A percentile compares a stretch with the other conserved stretches of the same genome.
Conservation (phyloP, 176 grass and related monocot genomes). For the Aegilops bicornis region DNA sequence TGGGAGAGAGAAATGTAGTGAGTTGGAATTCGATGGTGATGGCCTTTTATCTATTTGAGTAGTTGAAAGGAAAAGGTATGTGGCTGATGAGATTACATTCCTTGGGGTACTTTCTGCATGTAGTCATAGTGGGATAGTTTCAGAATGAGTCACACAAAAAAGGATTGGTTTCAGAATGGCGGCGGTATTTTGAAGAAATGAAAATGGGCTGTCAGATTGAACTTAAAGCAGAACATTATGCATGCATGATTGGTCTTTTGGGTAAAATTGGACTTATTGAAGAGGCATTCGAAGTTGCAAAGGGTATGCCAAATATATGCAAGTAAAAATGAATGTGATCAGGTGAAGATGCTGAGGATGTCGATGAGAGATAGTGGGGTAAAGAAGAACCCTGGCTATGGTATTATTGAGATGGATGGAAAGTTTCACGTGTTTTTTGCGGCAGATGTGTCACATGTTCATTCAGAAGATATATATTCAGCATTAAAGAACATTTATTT, state of each 20-base stretch:
- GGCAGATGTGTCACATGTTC: conserved; percentile 45
- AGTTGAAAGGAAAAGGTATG: conserved; percentile 27
- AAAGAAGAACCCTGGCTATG: conserved; percentile 67
- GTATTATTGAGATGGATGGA: conserved; percentile 53
- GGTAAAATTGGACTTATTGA: conserved; percentile 64
- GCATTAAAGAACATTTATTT: conserved; percentile 54
- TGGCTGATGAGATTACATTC: conserved; percentile 58
- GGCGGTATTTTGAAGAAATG: conserved; percentile 50
- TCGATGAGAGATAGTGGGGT: conserved; percentile 57
- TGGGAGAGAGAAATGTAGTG: conserved; percentile 52
- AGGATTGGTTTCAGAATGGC: conserved; percentile 49
- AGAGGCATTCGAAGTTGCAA: conserved; percentile 57
- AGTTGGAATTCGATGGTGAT: conserved; percentile 65
- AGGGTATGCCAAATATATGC: conserved; percentile 64
- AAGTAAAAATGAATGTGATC: conserved; percentile 59
- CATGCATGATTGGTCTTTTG: conserved; percentile 63
- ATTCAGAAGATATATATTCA: conserved; percentile 55
- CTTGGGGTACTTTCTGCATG: conserved; percentile 59
- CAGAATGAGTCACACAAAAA: conserved; percentile 25
- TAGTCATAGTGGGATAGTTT: conserved; percentile 55
- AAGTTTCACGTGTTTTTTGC: conserved; percentile 47
- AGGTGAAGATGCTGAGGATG: conserved; percentile 55
- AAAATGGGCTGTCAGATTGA: conserved; percentile 43
- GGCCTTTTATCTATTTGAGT: conserved; percentile 46
- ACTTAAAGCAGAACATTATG: conserved; percentile 52